Evolutionary conservation across 2,329 filamentous ascomycete species (phyloP), one percentile per base, ranked within the genome.

Genomic region (Pseudopithomyces maydicus): DNA sequence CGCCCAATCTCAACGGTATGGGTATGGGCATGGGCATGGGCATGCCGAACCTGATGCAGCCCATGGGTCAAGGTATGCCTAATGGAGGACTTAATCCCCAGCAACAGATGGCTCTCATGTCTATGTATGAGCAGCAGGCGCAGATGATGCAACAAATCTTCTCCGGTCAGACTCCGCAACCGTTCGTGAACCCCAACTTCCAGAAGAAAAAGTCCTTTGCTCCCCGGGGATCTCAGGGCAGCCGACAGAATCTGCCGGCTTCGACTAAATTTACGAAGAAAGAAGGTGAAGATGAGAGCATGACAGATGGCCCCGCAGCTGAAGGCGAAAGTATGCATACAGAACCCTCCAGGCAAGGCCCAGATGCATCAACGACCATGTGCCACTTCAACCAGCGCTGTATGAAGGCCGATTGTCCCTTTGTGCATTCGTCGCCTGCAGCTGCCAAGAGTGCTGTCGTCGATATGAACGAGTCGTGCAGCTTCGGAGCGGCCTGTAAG

Each of bases 301-400:
- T 76, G 70, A 69, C 69, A 3, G 76, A 78, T 44, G 63, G 65
- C 17, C 62, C 73, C 20, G 64, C 76, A 58, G 59, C 65, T 22
- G 71, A 72, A 45, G 78, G 78, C 49, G 76, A 79, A 35, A 68
- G 74, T 6, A 83, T 78, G 74, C 89, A 92, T 58, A 81, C 88
- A 22, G 89, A 92, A 45, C 87, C 86, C 81, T 74, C 64, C 81
- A 77, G 84, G 77, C 72, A 86, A 81, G 78, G 84, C 77, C 72
- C 86, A 81, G 78, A 83, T 71, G 80, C 82, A 1, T 80, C 82
- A 6, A 85, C 90, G 47, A 90, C 82, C 14, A 81, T 94, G 59
- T 99, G 95, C 85, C 91, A 90, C 70, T 99, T 88, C 81, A 97
- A 98, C 78, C 81, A 95, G 52, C 83, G 85, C 61, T 99, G 95